phyloP scores from a whole-genome alignment of 2,329 filamentous ascomycete species.

The Aspergillus glaucus region DNA sequence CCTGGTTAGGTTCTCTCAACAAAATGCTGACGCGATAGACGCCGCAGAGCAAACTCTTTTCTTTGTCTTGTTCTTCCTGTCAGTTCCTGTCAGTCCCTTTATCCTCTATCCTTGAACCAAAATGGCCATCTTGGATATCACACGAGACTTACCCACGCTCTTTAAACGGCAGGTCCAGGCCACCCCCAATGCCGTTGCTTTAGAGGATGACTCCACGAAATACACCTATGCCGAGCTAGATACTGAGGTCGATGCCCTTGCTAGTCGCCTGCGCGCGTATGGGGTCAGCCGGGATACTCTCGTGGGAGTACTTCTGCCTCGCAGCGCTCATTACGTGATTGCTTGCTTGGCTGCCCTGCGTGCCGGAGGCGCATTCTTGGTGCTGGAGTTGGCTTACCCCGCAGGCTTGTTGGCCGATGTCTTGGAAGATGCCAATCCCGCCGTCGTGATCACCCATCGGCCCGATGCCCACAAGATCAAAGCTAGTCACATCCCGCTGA shows the following conservation, averaged over 20 bases:
- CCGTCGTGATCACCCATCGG: constrained; percentile 62
- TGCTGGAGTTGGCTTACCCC: constrained; percentile 73
- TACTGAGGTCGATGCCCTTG: constrained; percentile 58
- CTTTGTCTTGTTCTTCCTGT: background rate
- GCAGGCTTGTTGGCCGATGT: constrained; percentile 68
- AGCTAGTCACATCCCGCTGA: constrained; percentile 49
- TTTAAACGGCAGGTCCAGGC: constrained; percentile 62
- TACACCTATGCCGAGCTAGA: constrained; percentile 72
- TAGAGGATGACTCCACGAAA: constrained; percentile 62
- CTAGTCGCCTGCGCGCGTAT: constrained; percentile 57
- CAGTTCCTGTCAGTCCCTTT: background rate
- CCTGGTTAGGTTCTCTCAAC: background rate
- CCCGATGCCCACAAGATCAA: constrained; percentile 62
- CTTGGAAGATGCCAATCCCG: constrained; percentile 66
- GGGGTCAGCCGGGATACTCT: constrained; percentile 67
- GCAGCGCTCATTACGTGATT: constrained; percentile 73
- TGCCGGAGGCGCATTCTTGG: constrained; percentile 72
- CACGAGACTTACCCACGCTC: constrained; percentile 65
- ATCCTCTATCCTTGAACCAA: background rate
- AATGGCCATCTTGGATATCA: constrained; percentile 64
- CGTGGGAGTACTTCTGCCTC: constrained; percentile 68
- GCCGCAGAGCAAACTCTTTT: no score
- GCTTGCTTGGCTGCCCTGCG: constrained; percentile 70
- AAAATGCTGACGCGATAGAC: background rate
- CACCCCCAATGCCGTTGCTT: constrained; percentile 62